Evolutionary conservation across 805 yeast genomes (phyloP).

Genomic region (Wickerhamiella parazyma): DNA sequence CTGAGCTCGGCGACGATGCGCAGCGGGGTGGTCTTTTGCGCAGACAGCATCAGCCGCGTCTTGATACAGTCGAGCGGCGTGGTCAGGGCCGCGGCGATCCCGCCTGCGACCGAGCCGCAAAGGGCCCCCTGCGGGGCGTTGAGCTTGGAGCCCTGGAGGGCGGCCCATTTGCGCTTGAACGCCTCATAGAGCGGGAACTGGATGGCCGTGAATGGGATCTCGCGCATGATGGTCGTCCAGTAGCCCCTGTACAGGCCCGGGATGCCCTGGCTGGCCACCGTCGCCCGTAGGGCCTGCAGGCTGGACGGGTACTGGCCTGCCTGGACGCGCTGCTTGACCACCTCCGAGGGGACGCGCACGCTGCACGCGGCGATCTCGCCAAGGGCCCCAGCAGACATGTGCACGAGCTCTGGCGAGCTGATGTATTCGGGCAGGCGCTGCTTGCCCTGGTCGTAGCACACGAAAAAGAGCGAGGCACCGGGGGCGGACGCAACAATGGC

Average conservation of each 20-base stretch:
- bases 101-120: conserved; percentile 90
- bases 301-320: conserved; percentile 48
- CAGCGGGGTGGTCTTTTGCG: conserved; percentile 34
- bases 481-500: conserved; percentile 95
- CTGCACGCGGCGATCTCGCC: conserved; percentile 92
- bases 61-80: conserved; percentile 91
- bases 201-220: conserved; percentile 90
- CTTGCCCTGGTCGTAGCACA: conserved; percentile 54
- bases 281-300: conserved; percentile 46
- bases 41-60: conserved; percentile 75
- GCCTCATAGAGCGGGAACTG: conserved; percentile 91
- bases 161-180: conserved; percentile 51
- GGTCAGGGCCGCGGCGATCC: conserved; percentile 85
- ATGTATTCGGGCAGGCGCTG: conserved; percentile 9
- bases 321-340: conserved; percentile 89
- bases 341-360: conserved; percentile 94
- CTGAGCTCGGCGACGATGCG: conserved; percentile 39
- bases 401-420: conserved; percentile 33
- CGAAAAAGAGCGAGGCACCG: conserved; percentile 57
- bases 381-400: conserved; percentile 75
- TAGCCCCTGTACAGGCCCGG: conserved; percentile 86
- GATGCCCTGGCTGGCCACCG: conserved; percentile 45
- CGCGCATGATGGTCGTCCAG: conserved; percentile 83
- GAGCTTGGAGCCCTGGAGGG: conserved; percentile 31
- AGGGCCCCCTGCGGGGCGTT: conserved; percentile 69